Evolutionary conservation across 2,329 filamentous ascomycete genomes (phyloP).

Genomic region (Westerdykella ornata): DNA sequence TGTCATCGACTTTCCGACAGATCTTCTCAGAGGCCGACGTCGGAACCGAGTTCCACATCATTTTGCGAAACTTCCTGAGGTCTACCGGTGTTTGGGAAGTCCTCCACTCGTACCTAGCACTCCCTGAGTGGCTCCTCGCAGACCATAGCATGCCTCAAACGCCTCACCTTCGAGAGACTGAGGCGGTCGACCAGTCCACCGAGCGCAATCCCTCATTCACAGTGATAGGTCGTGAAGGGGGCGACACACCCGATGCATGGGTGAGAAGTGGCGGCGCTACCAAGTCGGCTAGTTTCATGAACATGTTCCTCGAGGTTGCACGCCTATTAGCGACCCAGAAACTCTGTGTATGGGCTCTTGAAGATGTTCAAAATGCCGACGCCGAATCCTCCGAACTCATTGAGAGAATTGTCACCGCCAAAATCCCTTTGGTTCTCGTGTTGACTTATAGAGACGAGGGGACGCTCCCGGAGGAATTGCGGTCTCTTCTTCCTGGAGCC

Average conservation of each 20-base stretch:
- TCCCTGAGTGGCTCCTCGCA: constrained; percentile 58
- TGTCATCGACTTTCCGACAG: constrained; percentile 56
- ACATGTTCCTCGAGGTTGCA: constrained; percentile 79
- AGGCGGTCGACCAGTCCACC: constrained; percentile 6
- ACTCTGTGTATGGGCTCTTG: constrained; percentile 80
- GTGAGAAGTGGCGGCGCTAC: constrained; percentile 40
- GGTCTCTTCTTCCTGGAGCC: constrained; percentile 30
- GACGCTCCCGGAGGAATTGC: constrained; percentile 32
- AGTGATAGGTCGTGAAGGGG: constrained; percentile 32
- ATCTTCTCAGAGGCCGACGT: constrained; percentile 61
- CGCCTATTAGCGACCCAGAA: constrained; percentile 75
- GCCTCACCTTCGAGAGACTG: constrained; percentile 20
- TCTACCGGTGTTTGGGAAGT: constrained; percentile 50
- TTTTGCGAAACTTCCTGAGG: constrained; percentile 49
- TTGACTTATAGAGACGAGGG: constrained; percentile 54
- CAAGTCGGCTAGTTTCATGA: constrained; percentile 67
- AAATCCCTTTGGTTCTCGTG: constrained; percentile 75
- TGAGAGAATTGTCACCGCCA: constrained; percentile 67
- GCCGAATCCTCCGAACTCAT: constrained; percentile 80
- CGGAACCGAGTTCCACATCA: constrained; percentile 54
- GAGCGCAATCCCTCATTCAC: constrained; percentile 30
- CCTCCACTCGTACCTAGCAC: constrained; percentile 52
- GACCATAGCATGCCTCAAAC: constrained; percentile 16
- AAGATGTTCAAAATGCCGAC: constrained; percentile 87
- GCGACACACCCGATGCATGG: constrained; percentile 42